These are phyloP conservation scores for Kodamaea sp. DNA, from an alignment of 1,139 yeast genomes.

Conservation along the genomic window DNA sequence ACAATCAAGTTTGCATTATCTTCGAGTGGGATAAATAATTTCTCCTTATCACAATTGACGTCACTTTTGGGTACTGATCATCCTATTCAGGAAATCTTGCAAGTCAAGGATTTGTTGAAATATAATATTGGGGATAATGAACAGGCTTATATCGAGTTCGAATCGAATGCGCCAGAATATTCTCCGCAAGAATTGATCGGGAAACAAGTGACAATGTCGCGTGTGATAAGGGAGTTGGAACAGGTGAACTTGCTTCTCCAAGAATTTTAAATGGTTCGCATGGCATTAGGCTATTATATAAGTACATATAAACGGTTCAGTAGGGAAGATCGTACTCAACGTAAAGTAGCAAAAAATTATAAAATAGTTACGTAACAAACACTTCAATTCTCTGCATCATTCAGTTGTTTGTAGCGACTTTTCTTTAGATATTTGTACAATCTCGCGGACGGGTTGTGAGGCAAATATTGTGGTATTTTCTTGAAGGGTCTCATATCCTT, in stretches of 20 bases:
- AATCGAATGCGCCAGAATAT: background rate
- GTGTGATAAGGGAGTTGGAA: slow-evolving; percentile 6
- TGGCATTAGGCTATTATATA: slow-evolving; percentile 1
- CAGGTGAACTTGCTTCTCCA: background rate
- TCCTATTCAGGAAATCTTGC: slow-evolving; percentile 8
- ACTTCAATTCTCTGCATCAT: too few relatives aligned
- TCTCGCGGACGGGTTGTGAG: too few relatives aligned
- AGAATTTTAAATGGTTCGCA: slow-evolving; percentile 14
- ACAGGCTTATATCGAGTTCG: slow-evolving; percentile 4
- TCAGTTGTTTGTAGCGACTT: too few relatives aligned
- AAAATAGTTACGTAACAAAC: too few relatives aligned
- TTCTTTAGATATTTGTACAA: too few relatives aligned
- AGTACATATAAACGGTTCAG: too few relatives aligned
- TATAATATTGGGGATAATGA: slow-evolving; percentile 3
- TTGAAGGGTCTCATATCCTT: too few relatives aligned
- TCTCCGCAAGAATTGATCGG: slow-evolving; percentile 2
- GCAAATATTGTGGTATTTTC: too few relatives aligned
- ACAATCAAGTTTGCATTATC: slow-evolving; percentile 21
- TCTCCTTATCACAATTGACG: slow-evolving; percentile 12
- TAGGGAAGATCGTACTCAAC: too few relatives aligned
- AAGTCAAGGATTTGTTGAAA: slow-evolving; percentile 9
- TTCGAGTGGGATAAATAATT: slow-evolving; percentile 17
- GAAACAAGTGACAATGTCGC: slow-evolving; percentile 9
- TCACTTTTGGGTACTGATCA: slow-evolving; percentile 12
- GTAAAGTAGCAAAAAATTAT: too few relatives aligned